phyloP scores from a whole-genome alignment of 768 basidiomycete genomes.

The Coprinopsis strossmayeri region DNA sequence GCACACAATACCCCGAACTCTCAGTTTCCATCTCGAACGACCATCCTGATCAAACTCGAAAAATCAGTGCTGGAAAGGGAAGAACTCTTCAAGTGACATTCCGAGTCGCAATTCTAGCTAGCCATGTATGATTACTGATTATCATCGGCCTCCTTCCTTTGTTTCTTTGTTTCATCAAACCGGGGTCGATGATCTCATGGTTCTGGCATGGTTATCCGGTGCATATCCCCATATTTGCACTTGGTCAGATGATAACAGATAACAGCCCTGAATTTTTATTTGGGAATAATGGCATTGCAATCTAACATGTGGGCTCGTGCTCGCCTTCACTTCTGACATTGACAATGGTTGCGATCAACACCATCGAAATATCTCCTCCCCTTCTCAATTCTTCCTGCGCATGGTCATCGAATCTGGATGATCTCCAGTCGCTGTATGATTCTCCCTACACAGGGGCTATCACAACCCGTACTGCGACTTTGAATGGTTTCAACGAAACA shows the following conservation, averaged over 20 bases:
- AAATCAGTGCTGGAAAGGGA: conserved; percentile 90
- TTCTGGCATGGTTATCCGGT: too few species aligned
- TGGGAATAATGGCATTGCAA: not conserved
- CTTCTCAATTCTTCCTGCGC: conserved; percentile 76
- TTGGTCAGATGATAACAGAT: too few species aligned
- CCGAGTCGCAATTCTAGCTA: not conserved
- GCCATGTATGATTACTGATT: too few species aligned
- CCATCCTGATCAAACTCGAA: conserved; percentile 97
- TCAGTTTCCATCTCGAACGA: conserved; percentile 77
- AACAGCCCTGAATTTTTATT: too few species aligned
- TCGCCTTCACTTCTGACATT: not conserved
- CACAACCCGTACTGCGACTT: conserved; percentile 72
- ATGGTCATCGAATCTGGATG: conserved; percentile 67
- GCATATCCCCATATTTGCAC: too few species aligned
- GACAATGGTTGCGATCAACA: conserved; percentile 52
- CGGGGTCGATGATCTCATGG: too few species aligned
- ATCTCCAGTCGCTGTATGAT: conserved; percentile 61
- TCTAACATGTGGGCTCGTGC: not conserved
- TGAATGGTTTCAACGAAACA: conserved; percentile 50
- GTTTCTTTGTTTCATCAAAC: too few species aligned
- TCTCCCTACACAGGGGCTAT: conserved; percentile 71
- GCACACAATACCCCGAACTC: conserved; percentile 88
- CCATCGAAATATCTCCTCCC: conserved; percentile 51
- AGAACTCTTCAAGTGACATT: conserved; percentile 67
- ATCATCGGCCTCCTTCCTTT: not conserved